Evolutionary conservation across 2,329 filamentous ascomycete genomes (phyloP), one percentile per base, ranked within the genome.

Genomic region (Colletotrichum sp.): DNA sequence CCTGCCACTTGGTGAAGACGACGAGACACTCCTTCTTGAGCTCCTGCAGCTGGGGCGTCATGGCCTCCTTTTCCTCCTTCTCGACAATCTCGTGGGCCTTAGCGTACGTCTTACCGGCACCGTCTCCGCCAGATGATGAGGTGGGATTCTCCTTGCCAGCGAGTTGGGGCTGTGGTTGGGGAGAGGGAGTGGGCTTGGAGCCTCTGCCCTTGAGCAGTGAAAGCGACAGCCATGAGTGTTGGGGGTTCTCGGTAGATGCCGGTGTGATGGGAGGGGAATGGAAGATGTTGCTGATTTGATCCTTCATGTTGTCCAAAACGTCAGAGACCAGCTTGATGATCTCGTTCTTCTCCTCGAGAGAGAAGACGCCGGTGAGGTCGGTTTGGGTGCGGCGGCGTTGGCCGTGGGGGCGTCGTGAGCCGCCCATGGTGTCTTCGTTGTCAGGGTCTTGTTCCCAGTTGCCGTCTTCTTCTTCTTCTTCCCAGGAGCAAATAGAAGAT

Each of bases 1-100:
- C 89, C 79, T 95, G 91, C 96, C 96, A 98, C 78, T 95, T 93
- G 73, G 94, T 92, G 81, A 96, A 98, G 81, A 93, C 92, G 8
- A 89, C 85, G 7, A 97, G 82, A 3, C 93, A 90, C 70, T 94
- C 92, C 77, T 90, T 92, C 85, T 93, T 96, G 79, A 96, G 84
- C 79, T 95, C 93, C 38, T 75, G 71, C 12, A 71, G 70, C 66
- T 70, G 64, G 38, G 60, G 70, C 38, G 81, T 76, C 32, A 77
- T 78, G n/a, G 81, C 80, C 64, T 84, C 80, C 18, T 83, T 76
- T 58, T 83, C 82, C 43, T 84, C 80, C 43, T 84, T 83, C 21
- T 82, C 79, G 28, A 80, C 77, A 28, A 80, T 79, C n/a, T 81
- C 76, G 58, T 82, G 79, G 34, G 80, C 77, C 55, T 82, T 82